Base-by-base conservation (phyloP, 768 basidiomycete species). In the Ramaria rubella region DNA sequence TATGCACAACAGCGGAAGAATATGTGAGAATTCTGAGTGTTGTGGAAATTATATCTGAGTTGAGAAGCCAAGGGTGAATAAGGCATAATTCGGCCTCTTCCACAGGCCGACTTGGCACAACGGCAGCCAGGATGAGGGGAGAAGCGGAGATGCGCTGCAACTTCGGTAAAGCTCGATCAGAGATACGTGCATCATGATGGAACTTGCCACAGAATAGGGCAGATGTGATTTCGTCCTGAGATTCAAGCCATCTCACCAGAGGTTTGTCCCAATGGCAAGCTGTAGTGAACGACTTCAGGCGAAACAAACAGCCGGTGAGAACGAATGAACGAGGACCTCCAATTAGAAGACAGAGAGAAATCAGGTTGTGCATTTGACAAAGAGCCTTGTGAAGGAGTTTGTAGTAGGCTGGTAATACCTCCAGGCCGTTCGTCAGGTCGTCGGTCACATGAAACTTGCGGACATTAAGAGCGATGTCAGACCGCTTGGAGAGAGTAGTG, bases 21-120 rank as follows among this genome's bases (percentile, higher is more conserved):
- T 58, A 63, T 2, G 62, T 53, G 48, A 68, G 50, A 24, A 62
- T 66, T 27, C 48, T 52, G 21, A 61, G 61, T 15, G 64, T 58
- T 42, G 60, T 66, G 38, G 59, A 59, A 26, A 68, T 42, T 19
- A 68, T 60, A 5, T 66, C 65, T 17, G 60, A 56, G 33, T 59
- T 67, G 48, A 68, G 60, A 11, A 65, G 48, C 58, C 61, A 66
- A 2, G 65, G 64, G 23, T 66, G 50, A 26, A 9, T 26, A 31
- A 68, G 57, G 42, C 64, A 66, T 21, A 68, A 53, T 42, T 68
- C 67, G 9, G 68, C 65, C 36, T 63, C 62, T 26, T 49, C 48
- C 14, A 68, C 60, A 26, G 62, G 52, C 34, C 67, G 59, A 23
- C 59, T 60, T 0, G 67, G 67, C 21, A 69, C 63, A 8, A 67